These are phyloP conservation scores for Marasmius fiardii DNA, from an alignment of 1,284 basidiomycete species.

Conservation along the genomic window DNA sequence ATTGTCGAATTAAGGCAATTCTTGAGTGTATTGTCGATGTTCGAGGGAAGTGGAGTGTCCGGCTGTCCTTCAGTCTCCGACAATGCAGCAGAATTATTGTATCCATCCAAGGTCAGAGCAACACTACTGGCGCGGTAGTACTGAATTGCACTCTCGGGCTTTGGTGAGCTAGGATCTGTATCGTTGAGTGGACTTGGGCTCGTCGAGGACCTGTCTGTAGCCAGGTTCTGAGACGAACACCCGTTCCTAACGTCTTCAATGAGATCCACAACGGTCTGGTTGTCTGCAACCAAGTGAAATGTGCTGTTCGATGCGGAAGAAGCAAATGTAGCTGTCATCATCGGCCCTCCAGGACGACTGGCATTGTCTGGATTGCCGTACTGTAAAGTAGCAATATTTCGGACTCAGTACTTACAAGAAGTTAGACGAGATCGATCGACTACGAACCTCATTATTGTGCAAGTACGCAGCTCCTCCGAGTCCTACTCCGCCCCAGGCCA, in stretches of 20 bases:
- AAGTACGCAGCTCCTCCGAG: conserved; percentile 38
- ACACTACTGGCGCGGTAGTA: conserved; percentile 59
- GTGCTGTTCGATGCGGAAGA: conserved; percentile 14
- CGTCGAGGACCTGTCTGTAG: conserved; percentile 5
- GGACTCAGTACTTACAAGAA: not conserved
- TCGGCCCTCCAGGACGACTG: conserved; percentile 16
- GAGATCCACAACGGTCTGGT: conserved; percentile 7
- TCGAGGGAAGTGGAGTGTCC: conserved; percentile 42
- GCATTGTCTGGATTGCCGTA: conserved; percentile 15
- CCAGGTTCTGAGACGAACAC: conserved; percentile 4
- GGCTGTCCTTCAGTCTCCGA: conserved; percentile 35
- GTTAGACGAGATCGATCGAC: conserved; percentile 8
- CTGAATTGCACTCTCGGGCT: conserved; percentile 23
- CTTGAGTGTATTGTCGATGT: conserved; percentile 42
- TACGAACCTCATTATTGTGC: conserved; percentile 35
- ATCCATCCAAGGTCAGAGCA: conserved; percentile 55
- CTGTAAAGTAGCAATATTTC: conserved; percentile 1
- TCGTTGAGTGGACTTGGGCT: conserved; percentile 4
- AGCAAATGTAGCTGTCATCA: conserved; percentile 10
- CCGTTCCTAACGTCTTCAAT: not conserved
- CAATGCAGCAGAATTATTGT: conserved; percentile 54
- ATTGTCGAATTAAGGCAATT: conserved; percentile 58
- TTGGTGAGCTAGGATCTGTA: conserved; percentile 3
- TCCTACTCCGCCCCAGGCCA: conserved; percentile 45
- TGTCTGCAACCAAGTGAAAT: conserved; percentile 12